Base-by-base conservation (phyloP, 129 eudicot genomes). In the Flaveria trinervia region DNA sequence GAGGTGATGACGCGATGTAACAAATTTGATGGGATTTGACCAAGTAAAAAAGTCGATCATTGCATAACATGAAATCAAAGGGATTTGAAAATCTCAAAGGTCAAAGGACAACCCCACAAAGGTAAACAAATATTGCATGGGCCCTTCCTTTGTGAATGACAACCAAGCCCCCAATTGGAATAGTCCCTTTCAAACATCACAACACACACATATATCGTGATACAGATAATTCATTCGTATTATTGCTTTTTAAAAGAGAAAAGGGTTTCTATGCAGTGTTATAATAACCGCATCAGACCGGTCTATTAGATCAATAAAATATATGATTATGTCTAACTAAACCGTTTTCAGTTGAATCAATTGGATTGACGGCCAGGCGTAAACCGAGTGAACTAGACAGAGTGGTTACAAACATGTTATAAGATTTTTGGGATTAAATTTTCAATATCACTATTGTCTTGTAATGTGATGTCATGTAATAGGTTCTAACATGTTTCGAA, bases 21-120 rank as follows among this genome's bases (percentile, higher is more conserved):
- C 64, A 39, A 60, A 60, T 74, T 62, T 77, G 68, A 77, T 68
- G 81, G 55, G 60, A 77, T 77, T 77, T 77, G 81, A 77, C 81
- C 61, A 51, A 25, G 80, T 76, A 76, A 64, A 45, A 75, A 62
- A 75, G 66, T 45, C 51, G 62, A 70, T 49, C 65, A 67, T 65
- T 65, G 57, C 20, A 55, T 77, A 12, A 12, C 70, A 45, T 62
- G 50, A 64, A 56, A 25, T 69, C 69, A 25, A 68, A 77, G 23
- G 56, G 81, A 68, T 68, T 39, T 43, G 81, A 23, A 68, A 56
- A 77, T 77, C 70, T 43, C 69, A 69, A 69, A 56, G 69, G 81
- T 77, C 76, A 77, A 68, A 77, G 69, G 70, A 68, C 44, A 77
- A 69, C 80, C 56, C 67, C 57, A 67, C 76, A 69, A 57, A 69